Evolutionary conservation across 805 yeast genomes (phyloP).

Genomic region (Starmerella vaccinii): DNA sequence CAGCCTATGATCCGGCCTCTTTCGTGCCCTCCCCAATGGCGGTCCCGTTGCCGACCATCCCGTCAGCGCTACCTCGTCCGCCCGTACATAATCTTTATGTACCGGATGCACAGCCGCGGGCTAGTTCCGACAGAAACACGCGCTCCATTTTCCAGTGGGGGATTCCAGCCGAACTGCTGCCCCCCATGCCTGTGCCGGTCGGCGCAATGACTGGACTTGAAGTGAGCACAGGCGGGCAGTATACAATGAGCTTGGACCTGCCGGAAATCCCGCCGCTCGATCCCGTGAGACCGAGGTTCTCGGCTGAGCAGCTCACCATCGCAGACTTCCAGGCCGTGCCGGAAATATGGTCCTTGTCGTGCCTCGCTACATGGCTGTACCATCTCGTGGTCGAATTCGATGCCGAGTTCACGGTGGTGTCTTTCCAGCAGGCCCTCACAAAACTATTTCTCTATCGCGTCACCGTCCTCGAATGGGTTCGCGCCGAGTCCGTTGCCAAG

Average conservation of each 20-base stretch:
- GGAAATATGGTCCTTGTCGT: slow-evolving; percentile 21
- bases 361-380: slow-evolving; percentile 21
- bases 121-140: slow-evolving; percentile 8
- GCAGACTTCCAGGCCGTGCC: slow-evolving; percentile 20
- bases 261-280: slow-evolving; percentile 23
- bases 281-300: slow-evolving; percentile 18
- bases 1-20: neutral
- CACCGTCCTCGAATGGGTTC: slow-evolving; percentile 28
- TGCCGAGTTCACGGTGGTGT: slow-evolving; percentile 16
- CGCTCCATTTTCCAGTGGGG: slow-evolving; percentile 18
- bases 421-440: slow-evolving; percentile 17
- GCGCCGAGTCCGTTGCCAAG: slow-evolving; percentile 28
- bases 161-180: slow-evolving; percentile 19
- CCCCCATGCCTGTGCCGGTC: slow-evolving; percentile 19
- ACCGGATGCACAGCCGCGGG: too few relatives aligned
- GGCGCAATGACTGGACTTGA: slow-evolving; percentile 14
- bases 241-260: slow-evolving; percentile 20
- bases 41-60: neutral
- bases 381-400: slow-evolving; percentile 15
- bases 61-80: neutral
- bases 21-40: slow-evolving; percentile 10
- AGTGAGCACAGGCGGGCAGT: slow-evolving; percentile 14
- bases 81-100: neutral
- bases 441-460: slow-evolving; percentile 22
- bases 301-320: slow-evolving; percentile 24